Percentiles rank a stretch among this genome's conserved stretches.
Evolutionary conservation across 1,284 basidiomycete species (phyloP).

Genomic region (Stereum hirsutum): DNA sequence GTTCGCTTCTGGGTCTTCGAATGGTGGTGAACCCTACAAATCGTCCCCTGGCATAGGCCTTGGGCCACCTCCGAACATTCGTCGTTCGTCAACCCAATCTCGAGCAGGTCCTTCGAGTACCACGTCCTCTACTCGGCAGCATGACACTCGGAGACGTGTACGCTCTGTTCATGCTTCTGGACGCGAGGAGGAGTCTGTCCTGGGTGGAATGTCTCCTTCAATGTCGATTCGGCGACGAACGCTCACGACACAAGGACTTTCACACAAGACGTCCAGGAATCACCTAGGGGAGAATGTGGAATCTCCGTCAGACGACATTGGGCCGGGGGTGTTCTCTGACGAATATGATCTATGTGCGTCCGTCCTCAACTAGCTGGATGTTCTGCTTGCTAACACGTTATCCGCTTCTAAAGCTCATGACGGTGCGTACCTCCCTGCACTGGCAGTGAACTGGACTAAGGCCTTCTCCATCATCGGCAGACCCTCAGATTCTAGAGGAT

Average conservation of each 20-base stretch:
- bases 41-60: slow-evolving; percentile 16
- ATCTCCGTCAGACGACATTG: slow-evolving; percentile 19
- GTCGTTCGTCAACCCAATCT: too few species aligned
- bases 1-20: too few species aligned
- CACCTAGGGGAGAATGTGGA: background rate
- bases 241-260: too few species aligned
- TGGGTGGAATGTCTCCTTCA: too few species aligned
- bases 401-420: slow-evolving; percentile 56
- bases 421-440: slow-evolving; percentile 31
- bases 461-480: slow-evolving; percentile 24
- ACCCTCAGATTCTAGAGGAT: slow-evolving; percentile 65
- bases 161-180: slow-evolving; percentile 9
- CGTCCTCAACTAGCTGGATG: slow-evolving; percentile 4
- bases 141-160: slow-evolving; percentile 16
- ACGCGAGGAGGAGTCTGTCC: too few species aligned
- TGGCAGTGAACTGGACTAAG: background rate
- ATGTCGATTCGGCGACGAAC: too few species aligned
- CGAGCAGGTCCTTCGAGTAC: too few species aligned
- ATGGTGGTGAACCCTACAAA: slow-evolving; percentile 5
- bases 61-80: slow-evolving; percentile 17
- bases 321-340: slow-evolving; percentile 42
- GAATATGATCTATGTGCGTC: slow-evolving; percentile 67
- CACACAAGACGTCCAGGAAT: too few species aligned
- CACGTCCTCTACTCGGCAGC: too few species aligned
- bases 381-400: slow-evolving; percentile 1